These are phyloP conservation scores for Epichloe coenophiala DNA, from an alignment of 2,329 filamentous ascomycete genomes.

Conservation along the genomic window DNA sequence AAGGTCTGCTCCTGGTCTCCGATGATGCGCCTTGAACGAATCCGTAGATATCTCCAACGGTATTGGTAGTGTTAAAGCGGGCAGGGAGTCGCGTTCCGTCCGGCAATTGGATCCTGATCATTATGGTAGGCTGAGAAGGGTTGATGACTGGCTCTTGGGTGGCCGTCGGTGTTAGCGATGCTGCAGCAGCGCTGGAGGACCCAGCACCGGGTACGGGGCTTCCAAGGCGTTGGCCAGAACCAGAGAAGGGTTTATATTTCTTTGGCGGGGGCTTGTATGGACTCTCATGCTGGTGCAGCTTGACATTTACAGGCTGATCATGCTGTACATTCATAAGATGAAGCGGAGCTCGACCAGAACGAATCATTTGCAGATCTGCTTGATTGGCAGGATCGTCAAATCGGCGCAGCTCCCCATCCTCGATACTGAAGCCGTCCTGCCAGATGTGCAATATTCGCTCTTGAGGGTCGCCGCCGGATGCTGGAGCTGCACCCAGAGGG, in stretches of 20 bases:
- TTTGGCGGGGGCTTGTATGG: slow-evolving; percentile 57
- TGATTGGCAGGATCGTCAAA: slow-evolving; percentile 70
- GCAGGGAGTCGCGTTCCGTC: slow-evolving; percentile 66
- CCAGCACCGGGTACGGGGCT: slow-evolving; percentile 57
- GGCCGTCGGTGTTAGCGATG: slow-evolving; percentile 22
- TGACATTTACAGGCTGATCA: slow-evolving; percentile 66
- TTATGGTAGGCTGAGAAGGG: slow-evolving; percentile 51
- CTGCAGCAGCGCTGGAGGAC: slow-evolving; percentile 13
- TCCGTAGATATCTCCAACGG: slow-evolving; percentile 61
- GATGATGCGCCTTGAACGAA: slow-evolving; percentile 56
- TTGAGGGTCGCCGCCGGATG: slow-evolving; percentile 33
- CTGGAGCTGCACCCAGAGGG: slow-evolving; percentile 25
- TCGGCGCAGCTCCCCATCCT: slow-evolving; percentile 63
- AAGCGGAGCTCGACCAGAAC: slow-evolving; percentile 60
- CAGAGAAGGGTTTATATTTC: slow-evolving; percentile 63
- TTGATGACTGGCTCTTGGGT: slow-evolving; percentile 35
- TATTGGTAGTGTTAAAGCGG: slow-evolving; percentile 70
- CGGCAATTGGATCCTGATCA: slow-evolving; percentile 63
- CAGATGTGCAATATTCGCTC: slow-evolving; percentile 65
- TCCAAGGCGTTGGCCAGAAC: slow-evolving; percentile 59
- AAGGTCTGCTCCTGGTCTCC: slow-evolving; percentile 42
- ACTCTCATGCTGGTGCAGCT: slow-evolving; percentile 63
- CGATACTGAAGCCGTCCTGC: slow-evolving; percentile 75
- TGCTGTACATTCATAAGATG: slow-evolving; percentile 65
- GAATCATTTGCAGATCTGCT: slow-evolving; percentile 60